Conservation (phyloP, 768 basidiomycete species). For the Mycena crocata region DNA sequence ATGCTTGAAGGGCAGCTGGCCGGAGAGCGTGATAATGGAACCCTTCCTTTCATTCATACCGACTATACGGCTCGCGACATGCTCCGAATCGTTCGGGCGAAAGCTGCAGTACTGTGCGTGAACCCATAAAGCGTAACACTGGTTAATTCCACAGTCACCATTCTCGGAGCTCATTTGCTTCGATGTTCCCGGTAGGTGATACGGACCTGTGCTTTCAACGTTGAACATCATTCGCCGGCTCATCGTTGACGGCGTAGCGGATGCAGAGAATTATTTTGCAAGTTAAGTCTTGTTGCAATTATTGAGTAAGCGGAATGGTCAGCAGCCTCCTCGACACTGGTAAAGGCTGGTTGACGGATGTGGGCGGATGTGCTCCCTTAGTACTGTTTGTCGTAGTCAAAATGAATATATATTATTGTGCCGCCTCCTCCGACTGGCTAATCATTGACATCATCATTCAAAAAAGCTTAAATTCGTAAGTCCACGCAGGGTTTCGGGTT, state of each 20-base stretch:
- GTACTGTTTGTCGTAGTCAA: no score
- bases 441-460: no score
- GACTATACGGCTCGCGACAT: slow-evolving; percentile 35
- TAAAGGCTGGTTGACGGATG: no score
- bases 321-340: no score
- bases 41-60: slow-evolving; percentile 26
- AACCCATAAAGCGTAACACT: background rate
- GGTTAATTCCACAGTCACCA: background rate
- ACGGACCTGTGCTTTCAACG: no score
- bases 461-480: no score
- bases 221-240: slow-evolving; percentile 13
- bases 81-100: slow-evolving; percentile 28
- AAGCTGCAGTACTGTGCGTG: slow-evolving; percentile 32
- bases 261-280: slow-evolving; percentile 25
- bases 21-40: slow-evolving; percentile 24
- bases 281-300: no score
- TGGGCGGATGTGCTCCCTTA: no score
- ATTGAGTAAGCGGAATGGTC: no score
- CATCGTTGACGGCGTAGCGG: slow-evolving; percentile 29
- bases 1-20: slow-evolving; percentile 22
- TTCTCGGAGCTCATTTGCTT: slow-evolving; percentile 33
- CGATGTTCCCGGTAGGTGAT: slow-evolving; percentile 32
- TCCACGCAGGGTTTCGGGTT: no score
- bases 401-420: no score
- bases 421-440: no score